phyloP scores from a whole-genome alignment of 1,284 basidiomycete genomes.

The Phenoliferia sp. region DNA sequence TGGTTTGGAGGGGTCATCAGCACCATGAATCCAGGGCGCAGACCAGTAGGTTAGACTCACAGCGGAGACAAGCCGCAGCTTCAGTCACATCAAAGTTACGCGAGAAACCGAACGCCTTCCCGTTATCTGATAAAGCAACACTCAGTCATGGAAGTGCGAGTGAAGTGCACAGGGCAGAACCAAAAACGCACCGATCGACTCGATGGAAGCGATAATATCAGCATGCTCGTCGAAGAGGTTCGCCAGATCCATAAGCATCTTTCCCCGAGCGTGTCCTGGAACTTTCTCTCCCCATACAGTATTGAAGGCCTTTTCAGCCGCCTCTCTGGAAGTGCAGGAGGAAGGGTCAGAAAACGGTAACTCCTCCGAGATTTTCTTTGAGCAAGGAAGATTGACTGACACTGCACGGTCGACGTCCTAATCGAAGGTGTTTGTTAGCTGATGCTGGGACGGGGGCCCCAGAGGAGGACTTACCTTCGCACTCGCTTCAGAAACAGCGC shows the following conservation, averaged over 20 bases:
- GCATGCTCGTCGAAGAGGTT: constrained; percentile 64
- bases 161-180: not conserved
- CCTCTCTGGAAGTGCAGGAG: constrained; percentile 48
- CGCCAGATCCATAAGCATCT: constrained; percentile 65
- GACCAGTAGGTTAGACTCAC: not conserved
- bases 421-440: not conserved
- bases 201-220: constrained; percentile 70
- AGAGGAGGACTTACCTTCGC: not conserved
- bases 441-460: constrained; percentile 7
- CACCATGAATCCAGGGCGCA: not conserved
- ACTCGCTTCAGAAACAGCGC: constrained; percentile 61
- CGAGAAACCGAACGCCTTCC: constrained; percentile 72
- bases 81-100: constrained; percentile 61
- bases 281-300: constrained; percentile 71
- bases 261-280: constrained; percentile 61
- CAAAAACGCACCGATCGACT: constrained; percentile 47
- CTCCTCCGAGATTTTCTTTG: too few species aligned
- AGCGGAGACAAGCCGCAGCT: constrained; percentile 61
- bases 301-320: constrained; percentile 71
- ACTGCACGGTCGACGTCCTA: constrained; percentile 36
- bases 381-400: constrained; percentile 3
- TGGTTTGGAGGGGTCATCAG: too few species aligned
- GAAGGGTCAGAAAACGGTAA: not conserved
- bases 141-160: not conserved
- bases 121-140: constrained; percentile 65